Base-by-base conservation (phyloP, 2,329 filamentous ascomycete genomes). In the Phaeosphaeria sp. region DNA sequence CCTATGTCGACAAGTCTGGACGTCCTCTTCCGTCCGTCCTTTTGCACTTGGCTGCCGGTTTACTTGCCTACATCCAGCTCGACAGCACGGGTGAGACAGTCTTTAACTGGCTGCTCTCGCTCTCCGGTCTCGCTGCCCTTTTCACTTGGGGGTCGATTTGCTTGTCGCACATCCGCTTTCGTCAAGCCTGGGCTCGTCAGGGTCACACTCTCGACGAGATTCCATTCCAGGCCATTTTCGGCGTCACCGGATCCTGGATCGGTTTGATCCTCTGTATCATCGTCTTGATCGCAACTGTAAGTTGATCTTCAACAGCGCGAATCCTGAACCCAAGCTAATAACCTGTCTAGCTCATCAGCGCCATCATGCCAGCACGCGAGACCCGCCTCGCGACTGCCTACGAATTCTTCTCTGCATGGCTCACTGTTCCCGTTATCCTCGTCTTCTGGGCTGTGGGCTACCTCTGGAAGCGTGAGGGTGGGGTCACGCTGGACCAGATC, bases 91-190 rank as follows among this genome's bases (percentile, higher is more conserved):
- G 90, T 60, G 75, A 79, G 2, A 50, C 42, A 4, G 76, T 86
- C 62, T 91, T 97, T 63, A 84, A 86, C 69, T 97, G 93, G 93
- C 86, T 97, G 76, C 83, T 91, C 43, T 86, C 90, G 57, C 83
- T 92, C 47, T 91, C 89, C 1, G 90, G 88, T 48, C 83, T 93
- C 21, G 90, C 88, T 11, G 89, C 86, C 46, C 85, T 92, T 73
- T 91, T 93, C 80, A 93, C 90, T 6, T 93, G 91, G 91, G 87
- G 84, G 53, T 91, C 91, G 64, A 94, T 97, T 75, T 96, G 92
- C 76, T 80, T 96, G n/a, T 87, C 90, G 22, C 93, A 97, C 78
- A 96, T 97, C 72, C 92, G 93, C 54, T 97, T 97, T 85, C 91
- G 93, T 62, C 80, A 80, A 58, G 76, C 74, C 21, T 78, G 76